Conservation (phyloP, 495 filamentous ascomycete genomes). For the Penicillium tannophilum region DNA sequence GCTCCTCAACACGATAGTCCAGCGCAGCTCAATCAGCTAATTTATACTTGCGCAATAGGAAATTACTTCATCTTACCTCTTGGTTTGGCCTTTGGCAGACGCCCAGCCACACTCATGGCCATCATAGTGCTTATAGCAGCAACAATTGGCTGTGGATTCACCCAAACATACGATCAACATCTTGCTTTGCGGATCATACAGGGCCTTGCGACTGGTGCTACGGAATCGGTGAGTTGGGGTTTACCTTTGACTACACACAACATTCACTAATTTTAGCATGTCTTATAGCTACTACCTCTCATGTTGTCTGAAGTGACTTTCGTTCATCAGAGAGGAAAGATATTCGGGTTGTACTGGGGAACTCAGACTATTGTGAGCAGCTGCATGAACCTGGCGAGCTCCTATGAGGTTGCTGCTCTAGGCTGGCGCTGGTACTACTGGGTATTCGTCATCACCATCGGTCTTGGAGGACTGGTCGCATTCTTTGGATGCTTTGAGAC, state of each 20-base stretch:
- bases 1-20: not conserved
- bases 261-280: not conserved
- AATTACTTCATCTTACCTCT: constrained; percentile 38
- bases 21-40: not conserved
- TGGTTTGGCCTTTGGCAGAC: constrained; percentile 31
- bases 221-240: constrained; percentile 31
- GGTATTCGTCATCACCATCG: constrained; percentile 35
- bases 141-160: constrained; percentile 32
- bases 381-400: constrained; percentile 31
- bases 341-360: constrained; percentile 38
- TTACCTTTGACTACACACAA: not conserved
- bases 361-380: constrained; percentile 36
- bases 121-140: constrained; percentile 27
- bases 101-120: constrained; percentile 25
- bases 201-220: constrained; percentile 37
- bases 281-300: constrained; percentile 32
- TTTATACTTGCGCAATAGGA: constrained; percentile 18
- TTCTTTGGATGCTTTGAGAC: constrained; percentile 35
- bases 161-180: constrained; percentile 33
- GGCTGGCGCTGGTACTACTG: constrained; percentile 46
- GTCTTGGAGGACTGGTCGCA: constrained; percentile 31
- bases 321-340: constrained; percentile 32
- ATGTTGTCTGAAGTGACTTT: constrained; percentile 40
- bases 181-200: constrained; percentile 35
- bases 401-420: constrained; percentile 34